These are phyloP conservation scores for Triadica sebifera DNA, from an alignment of 345 rosid species.

Conservation along the genomic window DNA sequence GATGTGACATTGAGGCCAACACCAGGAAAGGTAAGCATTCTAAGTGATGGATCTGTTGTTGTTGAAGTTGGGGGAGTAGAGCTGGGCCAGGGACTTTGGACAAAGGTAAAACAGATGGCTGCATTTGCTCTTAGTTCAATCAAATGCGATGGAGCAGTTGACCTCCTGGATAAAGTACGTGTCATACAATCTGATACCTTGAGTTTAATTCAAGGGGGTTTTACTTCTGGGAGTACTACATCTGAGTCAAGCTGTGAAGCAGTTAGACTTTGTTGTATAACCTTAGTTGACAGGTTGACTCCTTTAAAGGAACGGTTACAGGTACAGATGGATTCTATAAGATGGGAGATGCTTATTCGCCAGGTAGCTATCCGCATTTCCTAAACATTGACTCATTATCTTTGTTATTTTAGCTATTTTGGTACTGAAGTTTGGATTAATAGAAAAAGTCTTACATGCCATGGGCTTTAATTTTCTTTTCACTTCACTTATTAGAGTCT, in stretches of 20 bases:
- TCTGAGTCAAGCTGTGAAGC: conserved; percentile 91
- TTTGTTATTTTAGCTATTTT: background rate
- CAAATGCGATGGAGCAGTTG: conserved; percentile 40
- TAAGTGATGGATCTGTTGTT: conserved; percentile 76
- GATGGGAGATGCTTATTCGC: conserved; percentile 65
- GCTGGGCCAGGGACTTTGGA: conserved; percentile 96
- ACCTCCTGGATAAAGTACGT: conserved; percentile 61
- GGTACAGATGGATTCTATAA: conserved; percentile 49
- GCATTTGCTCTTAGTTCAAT: conserved; percentile 73
- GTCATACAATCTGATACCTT: conserved; percentile 70
- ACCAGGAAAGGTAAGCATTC: conserved; percentile 79
- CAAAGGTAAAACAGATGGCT: conserved; percentile 88
- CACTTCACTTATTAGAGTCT: background rate
- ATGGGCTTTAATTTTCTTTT: background rate
- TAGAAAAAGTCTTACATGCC: background rate
- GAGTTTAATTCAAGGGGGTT: conserved; percentile 76
- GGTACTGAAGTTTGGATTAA: background rate
- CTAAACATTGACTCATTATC: background rate
- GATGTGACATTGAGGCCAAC: conserved; percentile 48
- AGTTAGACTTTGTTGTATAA: conserved; percentile 62
- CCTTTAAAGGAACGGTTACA: conserved; percentile 48
- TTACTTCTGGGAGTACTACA: conserved; percentile 80
- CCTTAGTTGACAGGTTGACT: conserved; percentile 62
- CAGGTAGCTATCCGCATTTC: conserved; percentile 46
- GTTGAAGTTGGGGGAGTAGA: conserved; percentile 95